Evolutionary conservation across 768 basidiomycete genomes (phyloP).

Genomic region (Dictyophora rubrovolvata): DNA sequence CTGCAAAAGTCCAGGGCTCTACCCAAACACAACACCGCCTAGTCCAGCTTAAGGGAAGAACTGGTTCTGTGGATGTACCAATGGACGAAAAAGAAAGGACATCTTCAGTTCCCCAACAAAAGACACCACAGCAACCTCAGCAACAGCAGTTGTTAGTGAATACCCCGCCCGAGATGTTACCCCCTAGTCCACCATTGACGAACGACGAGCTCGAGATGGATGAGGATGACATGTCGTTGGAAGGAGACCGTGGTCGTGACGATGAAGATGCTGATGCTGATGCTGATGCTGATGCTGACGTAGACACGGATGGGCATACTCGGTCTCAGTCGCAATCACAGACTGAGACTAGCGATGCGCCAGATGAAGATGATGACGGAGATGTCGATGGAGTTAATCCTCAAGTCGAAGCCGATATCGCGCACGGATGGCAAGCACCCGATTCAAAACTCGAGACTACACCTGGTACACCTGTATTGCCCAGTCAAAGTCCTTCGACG

Average conservation of each 20-base stretch:
- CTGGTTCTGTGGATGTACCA: no score
- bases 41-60: constrained; percentile 8
- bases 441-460: not conserved
- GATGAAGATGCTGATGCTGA: constrained; percentile 1
- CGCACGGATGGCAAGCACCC: constrained; percentile 1
- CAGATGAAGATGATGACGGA: not conserved
- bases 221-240: not conserved
- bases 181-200: constrained; percentile 25
- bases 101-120: no score
- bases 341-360: constrained; percentile 2
- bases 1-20: not conserved
- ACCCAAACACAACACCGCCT: not conserved
- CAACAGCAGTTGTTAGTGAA: constrained; percentile 7
- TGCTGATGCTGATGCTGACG: constrained; percentile 5
- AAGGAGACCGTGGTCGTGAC: not conserved
- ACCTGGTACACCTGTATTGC: not conserved
- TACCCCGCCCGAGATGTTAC: constrained; percentile 16
- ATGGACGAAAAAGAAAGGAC: no score
- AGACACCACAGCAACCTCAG: no score
- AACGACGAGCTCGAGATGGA: constrained; percentile 4
- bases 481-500: not conserved
- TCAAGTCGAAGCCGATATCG: constrained; percentile 2
- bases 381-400: not conserved
- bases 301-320: constrained; percentile 13
- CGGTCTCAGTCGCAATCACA: constrained; percentile 8